phyloP scores from a whole-genome alignment of 2,329 filamentous ascomycete species.

The Myriosclerotinia curreyana region DNA sequence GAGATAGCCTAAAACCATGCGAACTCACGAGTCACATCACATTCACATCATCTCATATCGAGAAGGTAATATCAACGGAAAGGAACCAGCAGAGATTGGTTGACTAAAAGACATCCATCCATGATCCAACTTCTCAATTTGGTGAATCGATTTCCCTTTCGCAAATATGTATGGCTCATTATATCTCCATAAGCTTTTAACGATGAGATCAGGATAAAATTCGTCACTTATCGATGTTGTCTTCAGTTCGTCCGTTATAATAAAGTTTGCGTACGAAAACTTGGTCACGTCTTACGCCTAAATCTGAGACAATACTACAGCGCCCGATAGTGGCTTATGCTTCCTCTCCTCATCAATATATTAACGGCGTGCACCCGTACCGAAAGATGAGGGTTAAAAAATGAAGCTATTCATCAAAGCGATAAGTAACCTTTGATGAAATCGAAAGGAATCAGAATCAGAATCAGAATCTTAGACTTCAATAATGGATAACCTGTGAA shows the following conservation, averaged over 20 bases:
- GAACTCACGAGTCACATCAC: background rate
- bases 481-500: background rate
- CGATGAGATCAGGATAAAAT: background rate
- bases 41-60: background rate
- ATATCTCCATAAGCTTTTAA: background rate
- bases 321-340: slow-evolving; percentile 5
- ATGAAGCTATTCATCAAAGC: slow-evolving; percentile 1
- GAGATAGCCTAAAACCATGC: background rate
- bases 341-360: background rate
- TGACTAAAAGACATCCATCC: background rate
- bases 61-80: slow-evolving; percentile 1
- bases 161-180: too few species aligned
- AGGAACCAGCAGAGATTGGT: background rate
- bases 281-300: background rate
- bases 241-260: background rate
- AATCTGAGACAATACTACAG: background rate
- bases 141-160: background rate
- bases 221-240: background rate
- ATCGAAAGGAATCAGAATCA: too few species aligned
- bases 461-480: too few species aligned
- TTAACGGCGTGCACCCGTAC: background rate
- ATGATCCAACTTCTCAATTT: background rate
- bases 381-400: background rate
- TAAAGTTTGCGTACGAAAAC: background rate
- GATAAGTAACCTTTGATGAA: background rate